Evolutionary conservation across 805 yeast species (phyloP).

Genomic region (Debaryomyces hansenii): DNA sequence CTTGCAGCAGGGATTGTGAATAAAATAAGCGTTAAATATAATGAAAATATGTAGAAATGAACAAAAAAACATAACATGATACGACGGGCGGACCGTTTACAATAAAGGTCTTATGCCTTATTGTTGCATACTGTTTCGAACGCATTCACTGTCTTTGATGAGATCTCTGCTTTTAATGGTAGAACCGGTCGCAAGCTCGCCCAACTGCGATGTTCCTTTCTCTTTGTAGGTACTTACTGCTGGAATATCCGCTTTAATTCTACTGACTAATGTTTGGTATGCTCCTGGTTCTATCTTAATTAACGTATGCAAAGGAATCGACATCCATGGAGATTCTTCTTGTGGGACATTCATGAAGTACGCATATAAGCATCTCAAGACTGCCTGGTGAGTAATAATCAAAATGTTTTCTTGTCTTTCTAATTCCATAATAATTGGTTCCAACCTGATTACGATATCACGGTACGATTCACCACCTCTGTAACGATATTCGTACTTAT

Average conservation of each 20-base stretch:
- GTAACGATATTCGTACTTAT: slow-evolving; percentile 93
- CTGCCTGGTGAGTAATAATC: slow-evolving; percentile 97
- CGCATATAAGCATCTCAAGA: slow-evolving; percentile 92
- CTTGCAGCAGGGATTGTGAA: no score
- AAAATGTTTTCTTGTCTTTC: slow-evolving; percentile 96
- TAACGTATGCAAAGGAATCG: slow-evolving; percentile 93
- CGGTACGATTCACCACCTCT: slow-evolving; percentile 97
- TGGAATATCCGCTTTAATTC: slow-evolving; percentile 94
- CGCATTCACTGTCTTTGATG: slow-evolving; percentile 29
- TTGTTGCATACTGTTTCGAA: not conserved
- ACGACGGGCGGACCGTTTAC: no score
- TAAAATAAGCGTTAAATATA: not conserved
- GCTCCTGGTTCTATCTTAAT: slow-evolving; percentile 96
- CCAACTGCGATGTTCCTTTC: slow-evolving; percentile 77
- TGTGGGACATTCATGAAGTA: slow-evolving; percentile 98
- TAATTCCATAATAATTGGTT: slow-evolving; percentile 97
- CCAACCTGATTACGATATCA: slow-evolving; percentile 91
- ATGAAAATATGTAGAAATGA: not conserved
- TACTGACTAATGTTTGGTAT: slow-evolving; percentile 80
- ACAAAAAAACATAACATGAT: not conserved
- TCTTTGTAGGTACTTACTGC: slow-evolving; percentile 97
- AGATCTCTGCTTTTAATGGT: slow-evolving; percentile 50
- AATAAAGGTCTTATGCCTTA: not conserved
- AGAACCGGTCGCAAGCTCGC: slow-evolving; percentile 43
- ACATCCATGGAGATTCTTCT: slow-evolving; percentile 98